A percentile compares a stretch with the other conserved stretches of the same genome.
These are phyloP conservation scores for Ettlia oleoabundans DNA, from an alignment of 139 green algal species.

Conservation along the genomic window DNA sequence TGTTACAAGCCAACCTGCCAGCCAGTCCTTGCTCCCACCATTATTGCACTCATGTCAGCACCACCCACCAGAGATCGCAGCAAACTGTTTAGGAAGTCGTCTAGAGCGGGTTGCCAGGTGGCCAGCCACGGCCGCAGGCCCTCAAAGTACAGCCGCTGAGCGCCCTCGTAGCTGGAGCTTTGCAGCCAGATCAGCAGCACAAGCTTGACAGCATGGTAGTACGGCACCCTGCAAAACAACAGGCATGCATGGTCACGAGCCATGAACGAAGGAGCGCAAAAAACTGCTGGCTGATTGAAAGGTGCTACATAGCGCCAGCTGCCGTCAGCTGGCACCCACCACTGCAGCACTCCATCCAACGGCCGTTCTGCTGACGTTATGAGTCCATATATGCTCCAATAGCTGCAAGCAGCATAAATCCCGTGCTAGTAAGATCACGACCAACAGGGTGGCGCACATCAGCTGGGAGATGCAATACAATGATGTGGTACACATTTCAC, in stretches of 20 bases:
- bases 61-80: conserved; percentile 22
- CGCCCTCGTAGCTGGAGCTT: conserved; percentile 35
- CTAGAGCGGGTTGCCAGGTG: background rate
- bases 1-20: background rate
- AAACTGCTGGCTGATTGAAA: no score
- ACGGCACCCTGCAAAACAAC: conserved; percentile 48
- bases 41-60: no score
- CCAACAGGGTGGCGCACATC: no score
- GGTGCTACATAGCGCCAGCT: no score
- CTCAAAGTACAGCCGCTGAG: conserved; percentile 4
- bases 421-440: no score
- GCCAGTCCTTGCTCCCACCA: background rate
- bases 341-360: conserved; percentile 26
- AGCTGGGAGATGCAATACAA: no score
- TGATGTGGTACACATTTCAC: no score
- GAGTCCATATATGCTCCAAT: conserved; percentile 36
- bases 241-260: background rate
- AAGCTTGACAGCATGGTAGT: conserved; percentile 65
- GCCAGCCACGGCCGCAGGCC: conserved; percentile 22
- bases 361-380: conserved; percentile 31
- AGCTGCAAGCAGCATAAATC: conserved; percentile 9
- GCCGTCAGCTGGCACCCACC: no score
- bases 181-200: conserved; percentile 69
- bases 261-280: no score
- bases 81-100: conserved; percentile 4